Evolutionary conservation across 108 stramenopile species (phyloP).

Genomic region (Cyclotella kingstonii): DNA sequence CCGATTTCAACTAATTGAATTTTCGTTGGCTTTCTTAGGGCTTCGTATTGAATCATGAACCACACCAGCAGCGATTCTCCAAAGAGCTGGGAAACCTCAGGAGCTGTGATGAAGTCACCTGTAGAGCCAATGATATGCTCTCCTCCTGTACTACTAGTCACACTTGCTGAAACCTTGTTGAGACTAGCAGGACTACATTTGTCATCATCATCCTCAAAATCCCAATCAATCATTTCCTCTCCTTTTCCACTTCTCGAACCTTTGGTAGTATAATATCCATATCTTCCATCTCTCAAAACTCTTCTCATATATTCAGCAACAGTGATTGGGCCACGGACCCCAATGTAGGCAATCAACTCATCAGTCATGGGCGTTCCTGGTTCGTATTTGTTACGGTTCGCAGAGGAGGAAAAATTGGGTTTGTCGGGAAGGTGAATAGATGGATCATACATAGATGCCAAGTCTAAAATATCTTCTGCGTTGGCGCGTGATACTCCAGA

Average conservation of each 20-base stretch:
- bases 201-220: slow-evolving; percentile 32
- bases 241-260: slow-evolving; percentile 33
- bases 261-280: slow-evolving; percentile 77
- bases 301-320: slow-evolving; percentile 79
- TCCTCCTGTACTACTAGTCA: slow-evolving; percentile 15
- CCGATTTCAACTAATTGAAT: slow-evolving; percentile 92
- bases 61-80: slow-evolving; percentile 94
- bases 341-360: slow-evolving; percentile 69
- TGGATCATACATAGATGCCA: slow-evolving; percentile 47
- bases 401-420: slow-evolving; percentile 30
- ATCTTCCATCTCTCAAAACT: slow-evolving; percentile 66
- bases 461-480: slow-evolving; percentile 36
- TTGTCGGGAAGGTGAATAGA: slow-evolving; percentile 45
- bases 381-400: slow-evolving; percentile 55
- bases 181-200: too few relatives aligned
- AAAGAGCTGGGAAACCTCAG: slow-evolving; percentile 96
- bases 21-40: slow-evolving; percentile 49
- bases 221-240: slow-evolving; percentile 43
- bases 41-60: slow-evolving; percentile 83
- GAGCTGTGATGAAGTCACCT: slow-evolving; percentile 98
- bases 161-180: background rate
- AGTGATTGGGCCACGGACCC: slow-evolving; percentile 74
- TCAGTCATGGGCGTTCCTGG: slow-evolving; percentile 65
- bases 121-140: slow-evolving; percentile 71
- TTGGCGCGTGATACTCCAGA: slow-evolving; percentile 36